A percentile compares a stretch with the other conserved stretches of the same genome.
Conservation (phyloP, 306 rosid genomes). For the Rosa rugosa region DNA sequence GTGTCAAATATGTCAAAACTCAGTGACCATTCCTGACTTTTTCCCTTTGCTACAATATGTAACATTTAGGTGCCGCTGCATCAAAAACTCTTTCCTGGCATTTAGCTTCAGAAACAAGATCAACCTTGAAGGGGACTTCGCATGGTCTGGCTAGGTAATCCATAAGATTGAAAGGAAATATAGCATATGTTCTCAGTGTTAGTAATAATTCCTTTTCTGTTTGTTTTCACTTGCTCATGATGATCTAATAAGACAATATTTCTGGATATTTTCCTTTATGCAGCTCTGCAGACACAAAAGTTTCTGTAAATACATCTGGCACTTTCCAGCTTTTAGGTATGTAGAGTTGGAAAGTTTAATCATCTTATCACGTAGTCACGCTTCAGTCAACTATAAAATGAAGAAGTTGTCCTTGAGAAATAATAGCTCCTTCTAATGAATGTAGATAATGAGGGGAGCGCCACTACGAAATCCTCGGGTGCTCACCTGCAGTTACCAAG, state of each 20-base stretch:
- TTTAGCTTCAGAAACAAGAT: constrained; percentile 84
- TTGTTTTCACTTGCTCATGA: not conserved
- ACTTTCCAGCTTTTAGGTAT: constrained; percentile 77
- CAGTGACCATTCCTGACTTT: too few species aligned
- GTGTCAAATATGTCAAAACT: too few species aligned
- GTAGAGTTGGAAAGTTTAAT: constrained; percentile 25
- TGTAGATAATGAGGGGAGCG: constrained; percentile 58
- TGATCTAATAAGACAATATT: not conserved
- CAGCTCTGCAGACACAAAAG: constrained; percentile 49
- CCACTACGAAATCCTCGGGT: constrained; percentile 40
- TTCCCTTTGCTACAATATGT: constrained; percentile 19
- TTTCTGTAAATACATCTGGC: constrained; percentile 55
- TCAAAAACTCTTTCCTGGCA: constrained; percentile 94
- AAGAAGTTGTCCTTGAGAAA: constrained; percentile 10
- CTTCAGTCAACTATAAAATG: constrained; percentile 9
- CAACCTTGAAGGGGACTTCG: constrained; percentile 59
- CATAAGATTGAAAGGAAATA: not conserved
- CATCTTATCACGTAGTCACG: constrained; percentile 13
- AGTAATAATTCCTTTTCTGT: not conserved
- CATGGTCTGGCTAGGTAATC: constrained; percentile 49
- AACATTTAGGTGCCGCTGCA: constrained; percentile 49
- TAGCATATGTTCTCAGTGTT: not conserved
- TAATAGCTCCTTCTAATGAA: constrained; percentile 17
- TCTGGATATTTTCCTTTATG: constrained; percentile 23
- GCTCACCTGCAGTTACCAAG: constrained; percentile 45